Evolutionary conservation across 345 rosid species (phyloP).

Genomic region (Syzygium aqueum): DNA sequence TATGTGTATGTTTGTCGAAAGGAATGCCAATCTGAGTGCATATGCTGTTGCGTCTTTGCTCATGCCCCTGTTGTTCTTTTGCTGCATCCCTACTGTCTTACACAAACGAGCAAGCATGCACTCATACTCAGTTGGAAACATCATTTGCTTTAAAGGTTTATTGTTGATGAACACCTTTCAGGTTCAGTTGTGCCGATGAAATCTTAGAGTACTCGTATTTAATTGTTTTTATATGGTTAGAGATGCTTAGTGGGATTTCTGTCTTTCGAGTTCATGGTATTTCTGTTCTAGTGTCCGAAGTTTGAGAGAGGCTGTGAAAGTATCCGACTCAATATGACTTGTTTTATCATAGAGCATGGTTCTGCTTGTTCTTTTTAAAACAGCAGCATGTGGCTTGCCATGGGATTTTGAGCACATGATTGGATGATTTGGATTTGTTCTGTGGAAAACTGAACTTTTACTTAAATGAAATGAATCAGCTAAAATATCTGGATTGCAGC

Average conservation of each 20-base stretch:
- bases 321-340: not conserved
- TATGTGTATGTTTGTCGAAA: not conserved
- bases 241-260: not conserved
- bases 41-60: not conserved
- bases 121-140: not conserved
- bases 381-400: not conserved
- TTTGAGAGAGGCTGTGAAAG: not conserved
- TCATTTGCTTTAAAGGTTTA: not conserved
- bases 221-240: not conserved
- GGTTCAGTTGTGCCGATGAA: not conserved
- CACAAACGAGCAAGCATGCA: not conserved
- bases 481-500: not conserved
- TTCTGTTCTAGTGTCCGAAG: not conserved
- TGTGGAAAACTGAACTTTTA: not conserved
- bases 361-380: not conserved
- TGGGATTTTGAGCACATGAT: not conserved
- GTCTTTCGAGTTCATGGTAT: not conserved
- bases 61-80: not conserved
- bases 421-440: not conserved
- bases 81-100: not conserved
- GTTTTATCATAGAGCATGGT: not conserved
- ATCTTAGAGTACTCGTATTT: not conserved
- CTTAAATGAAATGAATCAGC: not conserved
- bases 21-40: not conserved
- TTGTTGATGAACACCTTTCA: not conserved